Evolutionary conservation across 2,329 filamentous ascomycete genomes (phyloP), one percentile per base, ranked within the genome.

Genomic region (Herpotrichia juniperi): DNA sequence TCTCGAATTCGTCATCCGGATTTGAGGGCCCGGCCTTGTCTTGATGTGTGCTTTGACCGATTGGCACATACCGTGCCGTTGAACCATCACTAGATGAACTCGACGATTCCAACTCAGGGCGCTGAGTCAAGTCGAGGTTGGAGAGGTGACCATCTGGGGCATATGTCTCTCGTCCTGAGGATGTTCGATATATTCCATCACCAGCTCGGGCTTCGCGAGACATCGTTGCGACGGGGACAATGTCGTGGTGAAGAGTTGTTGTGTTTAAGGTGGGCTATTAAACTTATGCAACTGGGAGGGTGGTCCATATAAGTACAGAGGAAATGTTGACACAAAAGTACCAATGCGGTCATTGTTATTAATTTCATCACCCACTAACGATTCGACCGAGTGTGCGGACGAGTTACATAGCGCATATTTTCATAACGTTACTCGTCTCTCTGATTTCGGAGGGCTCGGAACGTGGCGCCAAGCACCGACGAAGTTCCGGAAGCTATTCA

Each of bases 151-250:
- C 57, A 31, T 53, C 34, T 12, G 65, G 67, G 11, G 51, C 59
- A 32, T 70, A 68, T 9, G 67, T 68, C 42, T 68, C 62, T 21
- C 64, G 60, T 4, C 64, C 64, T 28, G 68, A 69, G 19, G 61
- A 45, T 24, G 63, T 72, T 14, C 64, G 56, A 21, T 58, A 46
- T 10, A 64, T 61, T 21, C 64, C 64, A 30, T 48, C 39, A n/a
- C 43, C 35, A 26, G 3, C 34, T 22, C 17, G 31, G 40, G 14
- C 24, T n/a, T n/a, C 2, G 4, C 17, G 4, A 40, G 28, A 8
- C 31, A 40, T 48, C 14, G 9, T 30, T n/a, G 19, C 19, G 16
- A 21, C 9, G 3, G 22, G 17, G 10, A 14, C 10, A 31, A 43
- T 28, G 25, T 43, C 9, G 19, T 22, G 26, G 26, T 25, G 37